Evolutionary conservation across 23 red algal species (phyloP), one percentile per base, ranked within the genome.

Genomic region (Cyanidioschyzon merolae): DNA sequence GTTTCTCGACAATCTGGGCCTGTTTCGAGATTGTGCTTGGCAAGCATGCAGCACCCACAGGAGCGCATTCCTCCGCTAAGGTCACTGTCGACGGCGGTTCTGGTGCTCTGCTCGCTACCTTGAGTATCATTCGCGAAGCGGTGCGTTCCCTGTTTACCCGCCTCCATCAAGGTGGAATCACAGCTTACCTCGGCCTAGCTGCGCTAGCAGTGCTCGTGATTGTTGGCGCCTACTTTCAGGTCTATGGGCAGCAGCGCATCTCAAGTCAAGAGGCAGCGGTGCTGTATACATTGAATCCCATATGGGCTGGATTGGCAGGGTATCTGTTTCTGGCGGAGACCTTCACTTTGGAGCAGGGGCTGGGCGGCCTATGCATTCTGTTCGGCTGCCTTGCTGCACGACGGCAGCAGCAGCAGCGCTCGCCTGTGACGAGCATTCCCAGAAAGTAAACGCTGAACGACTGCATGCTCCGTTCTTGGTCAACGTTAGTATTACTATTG

Each of bases 211-310:
- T 71, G 63, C 63, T 71, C 12, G 63, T 71, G n/a, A 71, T 71
- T 35, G 21, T 71, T 25, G 63, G 63, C 29, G 63, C 63, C 7
- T 35, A 32, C 7, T 71, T 15, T 35, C 63, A 71, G 29, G 63
- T 71, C n/a, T 71, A 32, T 32, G 63, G 63, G 30, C 63, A 71
- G 32, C 21, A 71, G 29, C 32, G n/a, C 2, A 27, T 71, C 12
- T 35, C 63, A 7, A 71, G 63, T 27, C 16, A 71, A 27, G 63
- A 71, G 63, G 63, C 63, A 3, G 21, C 63, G 3, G 63, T 71
- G 63, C 63, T 71, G 16, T 71, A 71, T 27, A 71, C 63, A 7
- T 27, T 71, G 63, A 71, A 71, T 35, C 63, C 63, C n/a, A 35
- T 71, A 3, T 71, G 63, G 63, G 32, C 63, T 3, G 21, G n/a